Percentiles rank a stretch among this genome's conserved stretches.
These are phyloP conservation scores for Multifurca ochricompacta DNA, from an alignment of 768 basidiomycete genomes.

Conservation along the genomic window DNA sequence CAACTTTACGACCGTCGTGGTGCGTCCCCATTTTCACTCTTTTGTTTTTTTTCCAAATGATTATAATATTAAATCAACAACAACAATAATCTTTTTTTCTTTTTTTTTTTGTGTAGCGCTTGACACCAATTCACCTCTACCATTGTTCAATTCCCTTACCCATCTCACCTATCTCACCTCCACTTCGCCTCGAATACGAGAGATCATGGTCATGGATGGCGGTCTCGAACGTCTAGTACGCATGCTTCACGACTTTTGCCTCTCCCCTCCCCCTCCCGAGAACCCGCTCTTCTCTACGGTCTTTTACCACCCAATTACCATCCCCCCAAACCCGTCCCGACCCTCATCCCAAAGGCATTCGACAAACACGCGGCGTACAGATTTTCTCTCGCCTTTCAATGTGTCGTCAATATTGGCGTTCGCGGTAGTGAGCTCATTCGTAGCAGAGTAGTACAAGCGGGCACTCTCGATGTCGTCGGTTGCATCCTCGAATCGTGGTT, in stretches of 20 bases:
- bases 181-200: slow-evolving; percentile 94
- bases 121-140: slow-evolving; percentile 50
- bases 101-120: no score
- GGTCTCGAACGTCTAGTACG: slow-evolving; percentile 93
- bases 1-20: slow-evolving; percentile 94
- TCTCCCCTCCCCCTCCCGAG: slow-evolving; percentile 74
- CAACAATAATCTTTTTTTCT: no score
- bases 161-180: slow-evolving; percentile 96
- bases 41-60: no score
- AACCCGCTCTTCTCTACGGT: slow-evolving; percentile 72
- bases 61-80: no score
- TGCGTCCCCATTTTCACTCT: slow-evolving; percentile 34
- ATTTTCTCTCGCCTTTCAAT: slow-evolving; percentile 92
- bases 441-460: slow-evolving; percentile 88
- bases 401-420: slow-evolving; percentile 95
- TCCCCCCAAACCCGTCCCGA: slow-evolving; percentile 47
- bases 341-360: slow-evolving; percentile 58
- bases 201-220: slow-evolving; percentile 97
- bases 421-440: slow-evolving; percentile 89
- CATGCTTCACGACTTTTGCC: slow-evolving; percentile 83
- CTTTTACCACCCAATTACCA: slow-evolving; percentile 58
- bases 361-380: slow-evolving; percentile 84
- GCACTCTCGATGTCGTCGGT: slow-evolving; percentile 88
- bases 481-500: slow-evolving; percentile 93
- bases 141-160: slow-evolving; percentile 88